Evolutionary conservation across 345 rosid genomes (phyloP).

Genomic region (Erodium maritimum): DNA sequence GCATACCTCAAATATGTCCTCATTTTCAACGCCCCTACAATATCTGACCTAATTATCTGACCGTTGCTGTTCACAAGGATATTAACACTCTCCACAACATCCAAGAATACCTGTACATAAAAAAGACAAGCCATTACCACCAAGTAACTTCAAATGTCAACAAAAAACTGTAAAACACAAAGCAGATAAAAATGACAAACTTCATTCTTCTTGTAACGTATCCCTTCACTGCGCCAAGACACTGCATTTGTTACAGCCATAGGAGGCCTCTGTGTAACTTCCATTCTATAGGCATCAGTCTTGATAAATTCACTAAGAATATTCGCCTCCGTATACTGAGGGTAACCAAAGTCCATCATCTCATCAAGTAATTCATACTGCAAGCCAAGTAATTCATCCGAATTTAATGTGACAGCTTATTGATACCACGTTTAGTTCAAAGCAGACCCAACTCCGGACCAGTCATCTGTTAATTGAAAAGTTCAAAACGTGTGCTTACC

Average conservation of each 20-base stretch:
- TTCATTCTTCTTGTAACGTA: constrained; percentile 81
- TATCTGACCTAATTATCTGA: constrained; percentile 84
- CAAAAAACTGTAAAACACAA: constrained; percentile 6
- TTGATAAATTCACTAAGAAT: too few relatives aligned
- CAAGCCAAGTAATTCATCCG: constrained; percentile 6
- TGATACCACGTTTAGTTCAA: too few relatives aligned
- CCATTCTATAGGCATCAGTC: too few relatives aligned
- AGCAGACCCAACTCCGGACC: too few relatives aligned
- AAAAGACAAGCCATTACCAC: constrained; percentile 6
- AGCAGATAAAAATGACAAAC: constrained; percentile 23
- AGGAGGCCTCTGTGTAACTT: constrained; percentile 88
- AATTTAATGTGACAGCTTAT: too few relatives aligned
- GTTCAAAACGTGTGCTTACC: constrained; percentile 36
- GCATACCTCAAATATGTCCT: constrained; percentile 79
- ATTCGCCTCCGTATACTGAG: too few relatives aligned
- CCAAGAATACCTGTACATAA: constrained; percentile 77
- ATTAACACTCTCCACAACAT: constrained; percentile 87
- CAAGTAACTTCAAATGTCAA: constrained; percentile 7
- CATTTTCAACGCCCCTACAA: constrained; percentile 96
- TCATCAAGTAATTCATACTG: constrained; percentile 98
- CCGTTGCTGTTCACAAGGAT: constrained; percentile 96
- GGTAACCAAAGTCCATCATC: too few relatives aligned
- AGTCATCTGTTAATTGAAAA: too few relatives aligned
- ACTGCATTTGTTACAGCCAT: constrained; percentile 99
- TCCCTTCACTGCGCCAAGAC: constrained; percentile 97